Evolutionary conservation across 495 filamentous ascomycete genomes (phyloP), one percentile per base, ranked within the genome.

Genomic region (Tuber microsphaerosporum): DNA sequence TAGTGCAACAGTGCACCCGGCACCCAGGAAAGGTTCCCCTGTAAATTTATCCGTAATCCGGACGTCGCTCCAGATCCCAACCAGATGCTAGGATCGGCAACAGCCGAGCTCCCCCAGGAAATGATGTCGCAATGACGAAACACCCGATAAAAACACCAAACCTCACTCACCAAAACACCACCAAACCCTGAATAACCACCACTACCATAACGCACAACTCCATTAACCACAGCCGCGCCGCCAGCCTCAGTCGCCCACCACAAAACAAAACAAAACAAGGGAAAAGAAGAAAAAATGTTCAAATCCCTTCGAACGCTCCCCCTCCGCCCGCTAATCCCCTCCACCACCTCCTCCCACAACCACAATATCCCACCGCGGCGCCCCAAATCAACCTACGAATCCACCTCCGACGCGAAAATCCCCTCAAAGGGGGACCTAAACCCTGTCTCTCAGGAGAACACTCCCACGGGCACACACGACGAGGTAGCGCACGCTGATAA

Each of bases 401-500:
- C 7, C 22, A 41, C 44, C 6, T 74, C 69, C 0, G 61, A 41
- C 41, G 41, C 71, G 17, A 71, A 75, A 51, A 69, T 82, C n/a
- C 76, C 82, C 22, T 56, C 46, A 5, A 79, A 75, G 69, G 81
- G 84, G n/a, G 74, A 83, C n/a, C 69, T 80, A 22, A 74, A 72
- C 12, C 75, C 79, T 9, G 73, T 56, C 19, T 74, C 70, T 19
- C 75, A 76, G 41, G 79, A 81, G 61, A 68, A 31, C 34, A 81
- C 79, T n/a, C 72, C 46, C 22, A 76, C 76, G 42, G 70, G 69
- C 10, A 81, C 79, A 10, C 72, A 82, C 43, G 74, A 82, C 48
- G 74, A 81, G 74, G 73, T 79, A 42, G 80, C 79, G 26, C 79
- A 81, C 51, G 70, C 68, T 19, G 26, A 71, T 26, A 65, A 74